These are phyloP conservation scores for Withania somnifera DNA, from an alignment of 305 asterid genomes.

Conservation along the genomic window DNA sequence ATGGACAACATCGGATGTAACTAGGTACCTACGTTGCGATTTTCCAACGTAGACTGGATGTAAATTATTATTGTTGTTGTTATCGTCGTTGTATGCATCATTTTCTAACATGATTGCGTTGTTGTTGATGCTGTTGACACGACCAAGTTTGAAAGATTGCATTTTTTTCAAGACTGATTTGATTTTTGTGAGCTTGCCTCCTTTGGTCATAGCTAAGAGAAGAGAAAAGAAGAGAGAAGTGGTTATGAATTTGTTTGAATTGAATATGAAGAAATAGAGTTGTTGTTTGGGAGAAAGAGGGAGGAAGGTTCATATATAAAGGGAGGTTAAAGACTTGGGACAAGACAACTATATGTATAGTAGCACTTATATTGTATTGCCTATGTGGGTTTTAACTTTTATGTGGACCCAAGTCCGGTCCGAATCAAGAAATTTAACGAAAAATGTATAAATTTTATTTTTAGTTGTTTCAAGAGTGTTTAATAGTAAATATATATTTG, in stretches of 20 bases:
- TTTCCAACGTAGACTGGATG: slow-evolving; percentile 12
- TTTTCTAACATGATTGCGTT: slow-evolving; percentile 19
- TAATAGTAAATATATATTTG: no score
- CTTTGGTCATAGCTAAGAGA: slow-evolving; percentile 41
- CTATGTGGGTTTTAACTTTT: background rate
- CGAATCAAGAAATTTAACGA: no score
- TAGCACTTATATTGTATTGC: background rate
- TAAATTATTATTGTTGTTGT: background rate
- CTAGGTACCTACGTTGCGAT: slow-evolving; percentile 12
- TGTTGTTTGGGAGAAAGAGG: slow-evolving; percentile 27
- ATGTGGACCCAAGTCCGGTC: background rate
- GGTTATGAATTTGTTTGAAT: background rate
- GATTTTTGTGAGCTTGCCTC: slow-evolving; percentile 72
- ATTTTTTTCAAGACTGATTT: slow-evolving; percentile 72
- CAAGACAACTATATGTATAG: background rate
- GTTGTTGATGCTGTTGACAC: slow-evolving; percentile 27
- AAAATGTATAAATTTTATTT: no score
- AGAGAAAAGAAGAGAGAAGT: background rate
- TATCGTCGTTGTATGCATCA: background rate
- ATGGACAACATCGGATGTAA: slow-evolving; percentile 9
- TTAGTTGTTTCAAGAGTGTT: no score
- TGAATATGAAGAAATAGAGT: background rate
- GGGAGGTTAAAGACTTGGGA: background rate
- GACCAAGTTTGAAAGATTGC: slow-evolving; percentile 84
- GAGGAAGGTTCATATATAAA: slow-evolving; percentile 33